Base-by-base conservation (phyloP, 768 basidiomycete species). In the Xerocomellus intermedius region DNA sequence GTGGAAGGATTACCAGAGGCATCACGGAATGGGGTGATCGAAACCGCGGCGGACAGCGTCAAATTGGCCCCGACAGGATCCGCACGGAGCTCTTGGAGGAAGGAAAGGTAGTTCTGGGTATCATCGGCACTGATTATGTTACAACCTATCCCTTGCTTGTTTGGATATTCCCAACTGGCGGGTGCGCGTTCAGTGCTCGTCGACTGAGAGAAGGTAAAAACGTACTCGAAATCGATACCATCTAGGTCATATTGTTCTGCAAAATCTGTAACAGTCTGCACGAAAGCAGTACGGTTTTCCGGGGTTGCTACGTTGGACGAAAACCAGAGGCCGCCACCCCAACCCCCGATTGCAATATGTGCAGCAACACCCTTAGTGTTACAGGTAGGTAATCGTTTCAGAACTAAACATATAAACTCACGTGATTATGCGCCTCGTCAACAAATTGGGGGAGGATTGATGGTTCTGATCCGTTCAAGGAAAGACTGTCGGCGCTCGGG, bases 131-230 rank as follows among this genome's bases (percentile, higher is more conserved):
- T 70, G 55, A 86, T 77, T 0, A 68, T 68, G 68, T 96, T 97
- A 61, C 89, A 89, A 2, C 82, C 82, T 2, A 87, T 76, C 33
- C 92, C 91, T 48, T 76, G 72, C 5, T 70, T 60, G 51, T 78
- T 81, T 2, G 94, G 93, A 66, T 88, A 94, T 71, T 96, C 94
- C 92, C 93, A 95, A 64, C 91, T 93, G 49, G 38, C 14, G 50
- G 55, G 75, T 21, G 17, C n/a, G 14, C 1, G 16, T 3, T 69
- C 6, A 65, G 19, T 24, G 1, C 1, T 42, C n/a, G 19, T 19
- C 33, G 8, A 42, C 17, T 4, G 12, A 35, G 4, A 30, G 2
- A 45, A 45, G 21, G 13, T 8, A 8, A 22, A 10, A 4, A 50
- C 67, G 2, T 50, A 73, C 70, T 68, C 66, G 35, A 72, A 69